Base-by-base conservation (phyloP, 2,329 filamentous ascomycete genomes). In the Aureobasidium sp. region DNA sequence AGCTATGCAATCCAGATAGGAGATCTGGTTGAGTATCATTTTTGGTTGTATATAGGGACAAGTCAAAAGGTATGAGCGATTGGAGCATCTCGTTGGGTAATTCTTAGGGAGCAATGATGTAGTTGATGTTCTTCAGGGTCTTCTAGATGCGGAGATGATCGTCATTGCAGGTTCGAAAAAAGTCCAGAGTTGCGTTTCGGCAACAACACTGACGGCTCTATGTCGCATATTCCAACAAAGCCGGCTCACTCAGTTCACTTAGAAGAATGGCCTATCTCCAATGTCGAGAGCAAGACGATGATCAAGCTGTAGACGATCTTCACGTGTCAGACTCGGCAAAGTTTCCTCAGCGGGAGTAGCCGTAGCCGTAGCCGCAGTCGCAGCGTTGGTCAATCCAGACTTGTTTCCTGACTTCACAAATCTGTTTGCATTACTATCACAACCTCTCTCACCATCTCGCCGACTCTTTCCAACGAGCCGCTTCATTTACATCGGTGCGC, bases 1-100 rank as follows among this genome's bases (percentile, higher is more conserved):
- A 62, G 86, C 83, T 34, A 87, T 62, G 76, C 88, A 91, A 76
- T 94, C 90, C 32, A 91, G 72, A 73, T 88, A 87, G 6, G 86
- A 90, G 48, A 94, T 83, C 62, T 87, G 86, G 39, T 83, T 83
- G 44, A 94, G 78, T 63, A 91, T 87, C 88, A 92, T 91, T 65
- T 63, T 75, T 27, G 55, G 29, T 30, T 45, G n/a, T 30, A 29
- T 36, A 41, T 16, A 42, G 3, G 48, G 5, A 45, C 6, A n/a
- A 61, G 8, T 54, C 29, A 3, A 53, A 50, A 10, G 16, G 44
- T 49, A 21, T 34, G 45, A 42, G 47, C 21, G 21, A 21, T 21
- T 21, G 21, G 21, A 21, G 21, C 21, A 1, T 21, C 21, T 21
- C 21, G 21, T 42, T 53, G 15, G 16, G 5, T 27, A 34, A 39